Evolutionary conservation across 176 grass and related monocot genomes (phyloP), one percentile per base, ranked within the genome.

Genomic region (Cenchrus americanus): DNA sequence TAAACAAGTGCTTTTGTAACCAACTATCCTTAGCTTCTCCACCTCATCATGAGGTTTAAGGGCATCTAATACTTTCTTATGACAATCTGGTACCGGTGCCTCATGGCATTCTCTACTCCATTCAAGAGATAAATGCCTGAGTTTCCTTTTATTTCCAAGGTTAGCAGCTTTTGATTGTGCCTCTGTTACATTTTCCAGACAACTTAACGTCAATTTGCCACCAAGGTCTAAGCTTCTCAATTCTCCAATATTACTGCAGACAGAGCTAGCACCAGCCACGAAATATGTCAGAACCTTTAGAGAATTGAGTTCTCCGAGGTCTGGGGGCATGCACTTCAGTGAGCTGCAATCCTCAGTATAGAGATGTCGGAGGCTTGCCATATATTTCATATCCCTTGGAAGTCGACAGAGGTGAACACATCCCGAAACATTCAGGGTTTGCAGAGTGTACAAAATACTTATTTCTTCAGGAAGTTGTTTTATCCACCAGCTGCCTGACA

Each of bases 301-400:
- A 71, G 55, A 46, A 23, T 3, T 67, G 55, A 90, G 42, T 5
- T 85, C 6, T 24, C 82, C 13, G 0, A 86, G 42, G 1, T 27
- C 51, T 5, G 54, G 1, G 41, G 88, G 79, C 84, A 90, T 86
- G n/a, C 4, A 51, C 26, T 37, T 17, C 58, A 90, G 51, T 3
- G 37, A 47, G 65, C 0, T 0, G 3, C 73, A 83, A 7, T 6
- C 12, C 14, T 61, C 12, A 42, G 63, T 77, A 6, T 82, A 87
- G 0, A 71, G 43, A n/a, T 48, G 68, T 1, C 69, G 43, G 13
- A 49, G 69, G 22, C 69, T 71, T 26, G 22, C n/a, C 88, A 87
- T 75, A 51, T 66, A 80, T 52, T 66, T 76, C 84, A 90, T 90
- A 44, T 86, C 58, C 27, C 77, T 62, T 73, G 88, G 88, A 60